Percentiles rank a stretch among this genome's conserved stretches.
These are phyloP conservation scores for Melampsora occidentalis DNA, from an alignment of 1,284 basidiomycete genomes.

Conservation along the genomic window DNA sequence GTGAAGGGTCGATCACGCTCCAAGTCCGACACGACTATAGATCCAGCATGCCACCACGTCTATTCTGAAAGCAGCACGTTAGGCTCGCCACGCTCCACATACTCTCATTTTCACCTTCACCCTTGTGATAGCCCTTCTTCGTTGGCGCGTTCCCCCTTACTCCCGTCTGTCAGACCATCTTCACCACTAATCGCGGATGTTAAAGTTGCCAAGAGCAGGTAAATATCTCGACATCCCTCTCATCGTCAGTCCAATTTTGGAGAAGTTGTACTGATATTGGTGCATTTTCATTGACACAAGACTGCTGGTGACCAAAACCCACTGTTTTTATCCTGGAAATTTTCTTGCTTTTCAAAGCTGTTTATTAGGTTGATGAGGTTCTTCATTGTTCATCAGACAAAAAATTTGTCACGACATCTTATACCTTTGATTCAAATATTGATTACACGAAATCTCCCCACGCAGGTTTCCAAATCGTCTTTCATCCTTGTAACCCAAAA, in stretches of 20 bases:
- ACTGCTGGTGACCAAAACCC: conserved; percentile 41
- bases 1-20: conserved; percentile 18
- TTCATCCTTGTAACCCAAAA: conserved; percentile 42
- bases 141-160: conserved; percentile 18
- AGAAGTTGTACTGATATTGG: neutral
- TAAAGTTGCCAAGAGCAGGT: conserved; percentile 44
- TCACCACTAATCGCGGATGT: conserved; percentile 44
- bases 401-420: no score
- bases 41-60: neutral
- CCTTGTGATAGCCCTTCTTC: conserved; percentile 4
- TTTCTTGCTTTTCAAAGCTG: conserved; percentile 44
- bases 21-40: conserved; percentile 34
- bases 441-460: neutral
- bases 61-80: conserved; percentile 15
- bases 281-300: conserved; percentile 1
- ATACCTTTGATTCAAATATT: neutral
- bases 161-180: conserved; percentile 1
- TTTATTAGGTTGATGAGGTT: conserved; percentile 28
- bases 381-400: no score
- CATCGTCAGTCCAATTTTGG: neutral
- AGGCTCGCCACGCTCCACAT: conserved; percentile 1
- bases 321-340: conserved; percentile 41
- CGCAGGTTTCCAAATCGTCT: conserved; percentile 43
- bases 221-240: neutral
- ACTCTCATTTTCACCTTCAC: conserved; percentile 39